These are phyloP conservation scores for Babesia divergens DNA, from an alignment of 169 alveolate genomes.

Conservation along the genomic window DNA sequence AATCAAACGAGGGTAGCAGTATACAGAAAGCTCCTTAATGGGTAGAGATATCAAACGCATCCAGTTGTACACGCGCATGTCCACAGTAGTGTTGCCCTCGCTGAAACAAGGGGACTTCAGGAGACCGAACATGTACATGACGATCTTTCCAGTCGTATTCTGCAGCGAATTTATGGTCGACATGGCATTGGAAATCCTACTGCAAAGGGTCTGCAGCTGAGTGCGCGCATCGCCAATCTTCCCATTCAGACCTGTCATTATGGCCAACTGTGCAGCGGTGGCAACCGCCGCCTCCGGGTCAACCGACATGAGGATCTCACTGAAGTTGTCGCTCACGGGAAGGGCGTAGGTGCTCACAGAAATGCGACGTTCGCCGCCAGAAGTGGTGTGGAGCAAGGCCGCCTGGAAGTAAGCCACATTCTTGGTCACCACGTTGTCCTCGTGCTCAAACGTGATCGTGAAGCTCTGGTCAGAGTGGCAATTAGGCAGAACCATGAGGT, in stretches of 20 bases:
- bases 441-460: conserved; percentile 84
- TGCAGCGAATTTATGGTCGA: conserved; percentile 60
- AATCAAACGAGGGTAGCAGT: conserved; percentile 82
- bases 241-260: conserved; percentile 65
- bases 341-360: conserved; percentile 93
- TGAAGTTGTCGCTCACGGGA: conserved; percentile 87
- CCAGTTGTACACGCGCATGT: conserved; percentile 78
- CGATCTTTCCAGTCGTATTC: conserved; percentile 49
- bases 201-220: conserved; percentile 73
- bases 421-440: conserved; percentile 69
- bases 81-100: conserved; percentile 78
- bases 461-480: conserved; percentile 87
- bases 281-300: conserved; percentile 78
- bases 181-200: conserved; percentile 46
- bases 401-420: conserved; percentile 90
- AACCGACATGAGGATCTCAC: conserved; percentile 71
- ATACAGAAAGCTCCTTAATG: conserved; percentile 70
- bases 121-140: conserved; percentile 79
- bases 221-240: conserved; percentile 81
- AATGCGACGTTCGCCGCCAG: conserved; percentile 97
- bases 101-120: conserved; percentile 79
- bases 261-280: conserved; percentile 71
- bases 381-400: conserved; percentile 94
- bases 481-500: conserved; percentile 88
- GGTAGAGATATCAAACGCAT: conserved; percentile 73